Percentiles rank a stretch among this genome's conserved stretches.
Evolutionary conservation across 2,329 filamentous ascomycete species (phyloP).

Genomic region (Diaporthe humulicola): DNA sequence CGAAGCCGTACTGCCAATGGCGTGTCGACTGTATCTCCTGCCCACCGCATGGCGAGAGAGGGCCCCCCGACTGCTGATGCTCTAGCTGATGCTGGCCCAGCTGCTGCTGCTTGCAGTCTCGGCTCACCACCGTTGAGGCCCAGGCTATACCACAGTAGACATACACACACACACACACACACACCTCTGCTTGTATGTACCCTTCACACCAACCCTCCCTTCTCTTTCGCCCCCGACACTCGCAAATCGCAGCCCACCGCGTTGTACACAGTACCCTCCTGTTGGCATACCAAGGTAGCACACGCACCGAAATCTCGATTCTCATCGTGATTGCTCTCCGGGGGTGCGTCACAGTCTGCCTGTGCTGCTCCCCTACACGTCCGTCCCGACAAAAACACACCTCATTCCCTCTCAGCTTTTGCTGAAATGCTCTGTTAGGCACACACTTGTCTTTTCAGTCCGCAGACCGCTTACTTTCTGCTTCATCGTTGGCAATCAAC

Average conservation of each 20-base stretch:
- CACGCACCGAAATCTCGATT: constrained; percentile 34
- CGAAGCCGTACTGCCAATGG: constrained; percentile 20
- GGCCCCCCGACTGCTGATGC: not conserved
- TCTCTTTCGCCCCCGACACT: too few relatives aligned
- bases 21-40: not conserved
- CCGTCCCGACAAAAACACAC: constrained; percentile 26
- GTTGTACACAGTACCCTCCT: not conserved
- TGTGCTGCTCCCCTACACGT: not conserved
- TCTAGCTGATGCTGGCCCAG: not conserved
- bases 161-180: not conserved
- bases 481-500: not conserved
- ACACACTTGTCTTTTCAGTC: not conserved
- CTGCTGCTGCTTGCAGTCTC: not conserved
- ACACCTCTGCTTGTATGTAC: constrained; percentile 13
- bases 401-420: not conserved
- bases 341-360: constrained; percentile 31
- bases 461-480: not conserved
- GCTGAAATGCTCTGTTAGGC: not conserved
- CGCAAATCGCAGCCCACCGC: not conserved
- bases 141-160: not conserved
- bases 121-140: not conserved
- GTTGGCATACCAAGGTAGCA: not conserved
- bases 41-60: not conserved
- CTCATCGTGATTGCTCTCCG: constrained; percentile 36
- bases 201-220: not conserved